Conservation (phyloP, 805 yeast genomes). For the Candida palmyrensis region DNA sequence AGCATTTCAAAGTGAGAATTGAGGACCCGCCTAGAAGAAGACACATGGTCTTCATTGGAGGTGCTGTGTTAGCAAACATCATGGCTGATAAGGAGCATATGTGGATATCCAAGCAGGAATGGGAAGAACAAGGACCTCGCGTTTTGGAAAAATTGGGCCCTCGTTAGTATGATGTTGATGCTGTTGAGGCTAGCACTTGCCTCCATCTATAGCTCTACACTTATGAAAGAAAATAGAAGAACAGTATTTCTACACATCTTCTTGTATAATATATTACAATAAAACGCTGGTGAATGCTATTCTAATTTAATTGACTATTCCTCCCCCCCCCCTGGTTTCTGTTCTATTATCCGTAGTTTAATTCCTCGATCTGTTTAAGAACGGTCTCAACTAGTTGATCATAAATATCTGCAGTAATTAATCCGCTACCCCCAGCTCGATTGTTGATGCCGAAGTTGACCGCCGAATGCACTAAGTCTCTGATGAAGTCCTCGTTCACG, state of each 20-base stretch:
- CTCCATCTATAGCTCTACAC: too few relatives aligned
- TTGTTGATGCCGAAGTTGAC: constrained; percentile 60
- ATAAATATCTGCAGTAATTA: constrained; percentile 37
- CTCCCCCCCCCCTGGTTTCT: too few relatives aligned
- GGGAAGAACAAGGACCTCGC: constrained; percentile 95
- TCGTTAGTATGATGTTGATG: too few relatives aligned
- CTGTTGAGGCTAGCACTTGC: too few relatives aligned
- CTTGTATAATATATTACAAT: constrained; percentile 7
- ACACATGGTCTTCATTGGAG: constrained; percentile 98
- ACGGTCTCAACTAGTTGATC: constrained; percentile 37
- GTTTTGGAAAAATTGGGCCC: constrained; percentile 88
- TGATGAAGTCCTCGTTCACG: constrained; percentile 60
- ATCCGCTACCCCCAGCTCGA: constrained; percentile 33
- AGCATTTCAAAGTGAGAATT: constrained; percentile 90
- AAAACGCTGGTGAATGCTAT: constrained; percentile 1
- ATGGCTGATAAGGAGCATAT: constrained; percentile 98
- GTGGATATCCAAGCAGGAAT: constrained; percentile 95
- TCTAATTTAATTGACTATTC: background rate
- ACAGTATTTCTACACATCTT: background rate
- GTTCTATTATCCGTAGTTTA: constrained; percentile 25
- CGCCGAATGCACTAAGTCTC: constrained; percentile 71
- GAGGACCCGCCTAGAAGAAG: constrained; percentile 99
- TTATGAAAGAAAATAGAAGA: background rate
- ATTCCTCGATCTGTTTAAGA: constrained; percentile 31
- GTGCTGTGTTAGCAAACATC: constrained; percentile 94